Base-by-base conservation (phyloP, 345 rosid genomes). In the Capsella bursapastoris region DNA sequence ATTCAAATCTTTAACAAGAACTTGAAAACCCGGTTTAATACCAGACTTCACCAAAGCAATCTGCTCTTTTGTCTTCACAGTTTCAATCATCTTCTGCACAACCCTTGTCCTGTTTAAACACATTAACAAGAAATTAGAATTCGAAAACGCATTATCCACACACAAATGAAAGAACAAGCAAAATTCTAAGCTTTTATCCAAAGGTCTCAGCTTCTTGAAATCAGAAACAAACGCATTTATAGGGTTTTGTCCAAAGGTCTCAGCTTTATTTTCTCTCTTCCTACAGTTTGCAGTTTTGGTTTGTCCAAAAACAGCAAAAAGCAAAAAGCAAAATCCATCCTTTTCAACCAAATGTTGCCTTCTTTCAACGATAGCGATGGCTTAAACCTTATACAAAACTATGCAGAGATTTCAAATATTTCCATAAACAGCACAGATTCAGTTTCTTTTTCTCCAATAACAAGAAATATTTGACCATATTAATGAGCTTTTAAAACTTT, bases 61-160 rank as follows among this genome's bases (percentile, higher is more conserved):
- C 72, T 90, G 89, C 48, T 87, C 83, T 75, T 84, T 84, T 22
- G 89, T 84, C 70, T 66, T 80, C 64, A 90, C 84, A 0, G 85
- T 83, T 79, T 88, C 86, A 4, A 90, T 83, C 88, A 88, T 77
- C 84, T 84, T 90, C 83, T 90, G 97, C 1, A 87, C 84, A 48
- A 88, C 96, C 11, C 96, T 81, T 52, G 96, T 90, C 63, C 96
- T 90, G 89, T 66, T 56, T 48, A 11, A 47, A 55, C 12, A 1
- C 59, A 56, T 38, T 12, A 62, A 57, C 4, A 40, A 67, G 8
- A 66, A 48, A 22, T 50, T 13, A 50, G 14, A 4, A 27, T 12
- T 12, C n/a, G 2, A 27, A 52, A 52, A 52, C 57, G 4, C 1
- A 53, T 27, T 4, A 50, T 0, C 55, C 34, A 50, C 3, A 47